Base-by-base conservation (phyloP, 129 eudicot genomes). In the Centrapalus pauciflorus region DNA sequence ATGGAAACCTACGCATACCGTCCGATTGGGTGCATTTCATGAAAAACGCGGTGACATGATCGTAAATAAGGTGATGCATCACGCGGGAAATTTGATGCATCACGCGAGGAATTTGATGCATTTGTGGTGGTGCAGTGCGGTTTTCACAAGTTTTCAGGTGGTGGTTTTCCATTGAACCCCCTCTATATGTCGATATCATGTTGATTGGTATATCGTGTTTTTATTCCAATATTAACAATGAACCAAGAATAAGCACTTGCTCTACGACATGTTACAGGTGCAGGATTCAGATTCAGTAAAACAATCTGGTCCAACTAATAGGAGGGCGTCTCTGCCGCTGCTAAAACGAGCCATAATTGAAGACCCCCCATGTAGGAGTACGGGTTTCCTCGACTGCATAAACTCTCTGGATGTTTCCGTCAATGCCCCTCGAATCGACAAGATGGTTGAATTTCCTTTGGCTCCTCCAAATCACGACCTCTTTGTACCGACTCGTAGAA, bases 361-460 rank as follows among this genome's bases (percentile, higher is more conserved):
- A 46, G 85, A 71, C n/a, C 55, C 72, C 37, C 61, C 70, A 7
- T 67, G 54, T 65, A 82, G 83, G 63, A 70, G 71, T 26, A 67
- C 78, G 29, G 56, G 77, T 29, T 67, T 80, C 56, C 83, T 78
- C 17, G 80, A 77, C 9, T 27, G 58, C 60, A 58, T 79, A 40
- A 88, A 81, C 55, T 92, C 98, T 25, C 85, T 95, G 8, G 90
- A 92, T 45, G 87, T 92, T 38, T 92, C 98, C 35, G 95, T 92
- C 65, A 85, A 92, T 55, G 86, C 90, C 64, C 98, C 98, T 33
- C 83, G 89, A n/a, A 81, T 92, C 4, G 98, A 92, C 73, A 85
- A 76, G 66, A 88, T 92, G 89, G 79, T 82, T 2, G 98, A 92
- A 51, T 79, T 83, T 72, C 86, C 89, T 6, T 48, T 80, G 50